Base-by-base conservation (phyloP, 805 yeast genomes). In the Teunomyces gatunensis region DNA sequence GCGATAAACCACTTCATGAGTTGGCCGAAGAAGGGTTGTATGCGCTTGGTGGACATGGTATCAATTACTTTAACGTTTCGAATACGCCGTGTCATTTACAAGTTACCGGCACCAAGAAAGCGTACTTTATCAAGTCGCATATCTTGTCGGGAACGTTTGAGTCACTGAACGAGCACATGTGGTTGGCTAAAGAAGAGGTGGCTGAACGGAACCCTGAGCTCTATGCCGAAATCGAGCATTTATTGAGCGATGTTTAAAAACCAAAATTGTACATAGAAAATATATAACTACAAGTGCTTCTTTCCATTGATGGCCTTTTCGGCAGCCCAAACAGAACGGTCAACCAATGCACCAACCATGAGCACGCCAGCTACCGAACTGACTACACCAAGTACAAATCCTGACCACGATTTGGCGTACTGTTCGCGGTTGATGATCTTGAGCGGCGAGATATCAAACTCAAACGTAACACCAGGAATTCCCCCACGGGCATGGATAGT, bases 331-430 rank as follows among this genome's bases (percentile, higher is more conserved):
- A 90, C 86, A 2, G 95, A 83, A 50, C 89, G 80, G 65, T 94
- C 99, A 41, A 91, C 66, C 32, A 91, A 81, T 0, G 97, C 85
- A 7, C 96, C 98, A 23, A 92, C 90, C 23, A 97, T 91, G 49
- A 94, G 73, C 9, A 94, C 90, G 42, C 98, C 97, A 7, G 97
- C 98, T 35, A 92, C 78, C 6, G 95, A 89, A 47, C 96, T 86
- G 54, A 94, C 81, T 23, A 87, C 88, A 30, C 91, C 89, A 49
- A 90, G 71, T 21, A 89, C 59, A 61, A 91, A 90, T 1, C 90
- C 87, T 27, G 91, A 84, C 84, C 94, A 87, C 1, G 94, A 78
- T 62, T 84, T 85, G 47, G 80, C 77, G 58, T 79, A 80, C 53
- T 75, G 83, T 65, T 94, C 95, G 48, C 81, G 77, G 68, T 92